A percentile compares a stretch with the other conserved stretches of the same genome.
These are phyloP conservation scores for Moringa oleifera DNA, from an alignment of 345 rosid genomes.

Conservation along the genomic window DNA sequence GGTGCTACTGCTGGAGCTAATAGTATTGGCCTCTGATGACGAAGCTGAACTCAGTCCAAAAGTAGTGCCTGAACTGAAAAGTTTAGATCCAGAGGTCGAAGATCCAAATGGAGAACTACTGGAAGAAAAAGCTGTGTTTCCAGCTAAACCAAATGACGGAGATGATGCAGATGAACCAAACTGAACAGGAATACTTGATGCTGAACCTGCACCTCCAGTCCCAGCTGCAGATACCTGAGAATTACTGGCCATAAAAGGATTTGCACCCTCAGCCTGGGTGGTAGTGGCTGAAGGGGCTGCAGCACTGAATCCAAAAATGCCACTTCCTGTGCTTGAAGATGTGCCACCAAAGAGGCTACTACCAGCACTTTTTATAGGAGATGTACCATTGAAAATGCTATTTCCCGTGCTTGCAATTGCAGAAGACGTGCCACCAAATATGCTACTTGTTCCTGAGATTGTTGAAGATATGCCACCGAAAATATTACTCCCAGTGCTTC, in stretches of 20 bases:
- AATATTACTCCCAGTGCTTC: slow-evolving; percentile 27
- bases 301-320: slow-evolving; percentile 46
- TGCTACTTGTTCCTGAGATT: slow-evolving; percentile 18
- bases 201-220: slow-evolving; percentile 35
- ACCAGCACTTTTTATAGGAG: slow-evolving; percentile 31
- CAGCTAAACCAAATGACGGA: slow-evolving; percentile 43
- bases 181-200: slow-evolving; percentile 46
- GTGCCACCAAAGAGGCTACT: slow-evolving; percentile 25
- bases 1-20: slow-evolving; percentile 37
- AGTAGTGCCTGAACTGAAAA: slow-evolving; percentile 40
- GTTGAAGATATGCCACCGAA: slow-evolving; percentile 29
- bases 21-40: slow-evolving; percentile 30
- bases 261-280: slow-evolving; percentile 42
- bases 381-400: slow-evolving; percentile 28
- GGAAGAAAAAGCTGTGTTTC: slow-evolving; percentile 37
- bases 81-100: slow-evolving; percentile 35
- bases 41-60: slow-evolving; percentile 40
- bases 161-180: slow-evolving; percentile 47
- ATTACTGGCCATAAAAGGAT: slow-evolving; percentile 31
- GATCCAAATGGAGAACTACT: slow-evolving; percentile 44
- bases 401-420: slow-evolving; percentile 25
- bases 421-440: slow-evolving; percentile 20
- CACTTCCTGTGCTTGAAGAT: slow-evolving; percentile 22
- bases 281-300: slow-evolving; percentile 33
- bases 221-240: slow-evolving; percentile 38